phyloP scores from a whole-genome alignment of 129 eudicot species.

The Logfia minima region DNA sequence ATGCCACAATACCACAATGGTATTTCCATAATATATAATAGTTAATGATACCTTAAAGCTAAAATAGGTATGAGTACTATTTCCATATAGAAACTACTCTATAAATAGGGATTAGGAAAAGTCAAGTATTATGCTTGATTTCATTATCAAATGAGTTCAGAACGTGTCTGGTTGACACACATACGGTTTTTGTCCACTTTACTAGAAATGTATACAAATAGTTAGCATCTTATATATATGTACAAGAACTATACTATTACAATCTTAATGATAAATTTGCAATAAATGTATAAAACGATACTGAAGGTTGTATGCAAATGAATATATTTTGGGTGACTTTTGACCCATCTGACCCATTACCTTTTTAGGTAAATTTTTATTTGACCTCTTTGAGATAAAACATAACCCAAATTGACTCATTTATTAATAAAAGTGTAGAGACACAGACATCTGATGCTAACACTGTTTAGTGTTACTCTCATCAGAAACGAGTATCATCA shows the following conservation, averaged over 20 bases:
- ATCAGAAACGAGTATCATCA: conserved; percentile 83
- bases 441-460: not conserved
- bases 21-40: not conserved
- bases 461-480: not conserved
- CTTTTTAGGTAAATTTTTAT: not conserved
- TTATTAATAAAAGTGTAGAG: not conserved
- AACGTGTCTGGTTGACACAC: not conserved
- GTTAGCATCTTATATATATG: not conserved
- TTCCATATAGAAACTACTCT: not conserved
- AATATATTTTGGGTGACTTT: not conserved
- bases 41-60: not conserved
- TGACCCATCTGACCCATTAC: not conserved
- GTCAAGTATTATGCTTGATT: not conserved
- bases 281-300: not conserved
- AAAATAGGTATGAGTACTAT: not conserved
- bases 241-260: not conserved
- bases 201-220: not conserved
- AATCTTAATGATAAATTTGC: not conserved
- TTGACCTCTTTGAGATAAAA: not conserved
- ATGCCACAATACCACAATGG: no score
- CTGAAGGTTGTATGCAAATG: not conserved
- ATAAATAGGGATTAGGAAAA: not conserved
- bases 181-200: not conserved
- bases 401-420: not conserved
- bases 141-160: not conserved